These are phyloP conservation scores for Nicotiana tabacum DNA, from an alignment of 257 asterid species.

Conservation along the genomic window DNA sequence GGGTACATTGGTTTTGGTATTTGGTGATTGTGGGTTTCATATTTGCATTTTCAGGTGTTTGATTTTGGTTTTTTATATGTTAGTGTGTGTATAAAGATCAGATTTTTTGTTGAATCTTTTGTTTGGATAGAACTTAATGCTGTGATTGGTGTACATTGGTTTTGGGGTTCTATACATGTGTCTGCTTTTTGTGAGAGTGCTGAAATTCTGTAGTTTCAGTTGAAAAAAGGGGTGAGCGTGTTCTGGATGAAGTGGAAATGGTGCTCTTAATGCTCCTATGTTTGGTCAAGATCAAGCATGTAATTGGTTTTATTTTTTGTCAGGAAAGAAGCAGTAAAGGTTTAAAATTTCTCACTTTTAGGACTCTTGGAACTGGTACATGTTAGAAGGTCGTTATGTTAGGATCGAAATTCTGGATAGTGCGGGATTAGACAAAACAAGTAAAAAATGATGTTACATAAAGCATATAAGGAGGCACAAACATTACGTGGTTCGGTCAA, in stretches of 20 bases:
- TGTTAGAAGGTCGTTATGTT: background rate
- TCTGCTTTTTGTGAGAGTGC: background rate
- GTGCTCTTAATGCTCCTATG: background rate
- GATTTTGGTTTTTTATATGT: background rate
- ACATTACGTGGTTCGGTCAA: too few species aligned
- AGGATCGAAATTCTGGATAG: too few species aligned
- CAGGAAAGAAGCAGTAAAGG: background rate
- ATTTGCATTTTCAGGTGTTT: background rate
- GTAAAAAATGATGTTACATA: too few species aligned
- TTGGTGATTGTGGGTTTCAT: background rate
- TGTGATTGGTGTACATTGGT: background rate
- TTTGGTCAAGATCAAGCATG: background rate
- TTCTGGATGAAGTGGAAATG: background rate
- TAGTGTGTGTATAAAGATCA: background rate
- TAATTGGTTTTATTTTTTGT: background rate
- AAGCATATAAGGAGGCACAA: too few species aligned
- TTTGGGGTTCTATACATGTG: background rate
- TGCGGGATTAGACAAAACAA: too few species aligned
- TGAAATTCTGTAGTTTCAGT: background rate
- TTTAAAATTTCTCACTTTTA: background rate
- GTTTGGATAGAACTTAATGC: background rate
- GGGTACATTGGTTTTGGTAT: background rate
- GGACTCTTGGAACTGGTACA: background rate
- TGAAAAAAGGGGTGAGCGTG: background rate
- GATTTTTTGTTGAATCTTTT: background rate